Conservation (phyloP, 768 basidiomycete genomes). For the Calvatia gigantea region DNA sequence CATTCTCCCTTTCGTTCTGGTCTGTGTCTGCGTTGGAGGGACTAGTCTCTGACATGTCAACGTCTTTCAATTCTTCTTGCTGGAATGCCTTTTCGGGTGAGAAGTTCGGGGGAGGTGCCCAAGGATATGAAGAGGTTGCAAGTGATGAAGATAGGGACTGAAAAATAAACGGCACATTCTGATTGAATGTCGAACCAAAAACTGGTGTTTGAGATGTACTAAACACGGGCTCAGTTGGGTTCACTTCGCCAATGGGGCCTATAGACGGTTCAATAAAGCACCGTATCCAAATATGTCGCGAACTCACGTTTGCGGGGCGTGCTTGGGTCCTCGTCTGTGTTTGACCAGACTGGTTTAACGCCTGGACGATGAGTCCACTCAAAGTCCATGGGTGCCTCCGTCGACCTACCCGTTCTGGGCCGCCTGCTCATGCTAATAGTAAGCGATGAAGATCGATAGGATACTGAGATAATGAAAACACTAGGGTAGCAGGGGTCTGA, state of each 20-base stretch:
- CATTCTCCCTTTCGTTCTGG: conserved; percentile 33
- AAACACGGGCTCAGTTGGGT: conserved; percentile 40
- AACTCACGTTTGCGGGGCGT: conserved; percentile 68
- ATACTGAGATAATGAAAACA: background rate
- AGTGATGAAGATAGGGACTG: conserved; percentile 35
- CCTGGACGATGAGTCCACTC: conserved; percentile 72
- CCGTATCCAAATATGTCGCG: background rate
- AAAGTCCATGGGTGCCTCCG: conserved; percentile 87
- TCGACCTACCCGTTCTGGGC: conserved; percentile 44
- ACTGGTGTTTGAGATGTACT: conserved; percentile 38
- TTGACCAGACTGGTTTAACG: conserved; percentile 58
- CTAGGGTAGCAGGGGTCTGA: background rate
- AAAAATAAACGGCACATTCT: conserved; percentile 73
- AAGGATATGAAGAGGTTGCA: conserved; percentile 52
- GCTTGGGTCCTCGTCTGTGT: conserved; percentile 37
- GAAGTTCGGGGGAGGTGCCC: conserved; percentile 63
- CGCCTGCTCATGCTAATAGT: conserved; percentile 18
- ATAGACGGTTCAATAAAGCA: conserved; percentile 12
- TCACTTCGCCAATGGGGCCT: conserved; percentile 39
- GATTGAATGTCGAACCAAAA: conserved; percentile 54
- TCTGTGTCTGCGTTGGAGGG: conserved; percentile 39
- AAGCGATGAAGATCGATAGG: background rate
- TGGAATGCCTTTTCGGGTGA: conserved; percentile 61
- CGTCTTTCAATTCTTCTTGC: conserved; percentile 52
- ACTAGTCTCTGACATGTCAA: conserved; percentile 75